Evolutionary conservation across 345 rosid species (phyloP), one percentile per base, ranked within the genome.

Genomic region (Raphanus sativus): DNA sequence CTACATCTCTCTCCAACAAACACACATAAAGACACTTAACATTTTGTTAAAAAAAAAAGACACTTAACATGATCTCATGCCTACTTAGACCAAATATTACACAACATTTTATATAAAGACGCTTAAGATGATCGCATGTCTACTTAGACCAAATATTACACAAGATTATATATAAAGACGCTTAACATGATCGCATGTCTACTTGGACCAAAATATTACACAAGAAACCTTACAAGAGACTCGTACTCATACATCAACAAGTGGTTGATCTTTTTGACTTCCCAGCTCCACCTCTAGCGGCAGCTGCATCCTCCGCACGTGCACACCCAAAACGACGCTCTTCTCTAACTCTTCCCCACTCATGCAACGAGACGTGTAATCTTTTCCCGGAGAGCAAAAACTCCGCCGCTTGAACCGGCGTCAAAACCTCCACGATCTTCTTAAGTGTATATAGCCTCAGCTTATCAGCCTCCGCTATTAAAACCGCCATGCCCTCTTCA

Each of bases 321-420:
- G 29, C 67, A 74, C 81, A 64, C 5, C 72, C 80, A 0, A 76
- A 42, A 13, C 79, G 69, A 21, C n/a, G 58, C 13, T 61, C 68
- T 59, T 86, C 85, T 78, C 82, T 83, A 34, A 30, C 30, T 62
- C 74, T 72, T 2, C 86, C 88, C 91, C 84, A 82, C 61, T 80
- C 70, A 12, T 82, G 83, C 52, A 89, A 16, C 54, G 78, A 75
- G 1, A 87, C 65, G 9, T 87, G 85, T 12, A 78, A 84, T 76
- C 80, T 83, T 71, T 76, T 83, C n/a, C 74, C 74, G 0, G 85
- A 65, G 24, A 82, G 84, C 2, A 82, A 73, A 80, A 70, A 74
- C 70, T 87, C 88, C n/a, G 82, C 77, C 5, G 86, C 85, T 72
- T 86, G 89, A 21, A 54, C 13, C 6, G 86, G 87, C 0, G 75